These are phyloP conservation scores for Phytomonas francai DNA, from an alignment of 208 protist genomes.

Conservation along the genomic window DNA sequence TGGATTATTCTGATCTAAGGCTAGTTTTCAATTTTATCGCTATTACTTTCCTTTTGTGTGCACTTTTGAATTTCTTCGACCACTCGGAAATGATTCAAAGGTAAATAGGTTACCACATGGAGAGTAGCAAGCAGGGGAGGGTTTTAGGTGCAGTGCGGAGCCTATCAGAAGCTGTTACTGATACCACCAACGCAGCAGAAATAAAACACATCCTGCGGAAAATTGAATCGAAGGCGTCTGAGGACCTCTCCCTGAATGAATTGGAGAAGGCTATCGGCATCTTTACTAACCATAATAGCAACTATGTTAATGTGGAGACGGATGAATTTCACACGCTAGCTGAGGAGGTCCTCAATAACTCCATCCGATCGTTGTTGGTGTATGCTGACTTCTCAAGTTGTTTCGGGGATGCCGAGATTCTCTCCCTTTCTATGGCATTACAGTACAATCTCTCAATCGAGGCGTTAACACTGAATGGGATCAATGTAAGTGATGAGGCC, in stretches of 20 bases:
- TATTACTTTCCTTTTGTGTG: background rate
- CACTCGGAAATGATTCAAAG: background rate
- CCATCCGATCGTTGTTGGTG: slow-evolving; percentile 67
- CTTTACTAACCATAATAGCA: slow-evolving; percentile 80
- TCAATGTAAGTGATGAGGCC: slow-evolving; percentile 78
- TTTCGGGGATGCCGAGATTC: slow-evolving; percentile 74
- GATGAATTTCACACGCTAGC: slow-evolving; percentile 63
- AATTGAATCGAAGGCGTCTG: slow-evolving; percentile 24
- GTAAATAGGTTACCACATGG: slow-evolving; percentile 6
- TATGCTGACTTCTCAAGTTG: slow-evolving; percentile 64
- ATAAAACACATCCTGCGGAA: slow-evolving; percentile 23
- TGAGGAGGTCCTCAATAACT: slow-evolving; percentile 84
- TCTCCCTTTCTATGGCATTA: slow-evolving; percentile 64
- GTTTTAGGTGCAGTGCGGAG: slow-evolving; percentile 70
- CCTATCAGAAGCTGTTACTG: slow-evolving; percentile 40
- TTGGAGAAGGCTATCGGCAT: slow-evolving; percentile 50
- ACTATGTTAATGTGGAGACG: slow-evolving; percentile 53
- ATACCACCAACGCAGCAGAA: slow-evolving; percentile 24
- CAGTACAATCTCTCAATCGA: slow-evolving; percentile 84
- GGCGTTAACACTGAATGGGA: slow-evolving; percentile 72
- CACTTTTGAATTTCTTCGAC: background rate
- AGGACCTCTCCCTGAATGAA: slow-evolving; percentile 38
- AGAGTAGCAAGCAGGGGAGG: slow-evolving; percentile 14
- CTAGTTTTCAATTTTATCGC: background rate
- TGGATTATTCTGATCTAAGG: slow-evolving; percentile 2